Base-by-base conservation (phyloP, 148 eudicot genomes). In the Spergularia bocconei region DNA sequence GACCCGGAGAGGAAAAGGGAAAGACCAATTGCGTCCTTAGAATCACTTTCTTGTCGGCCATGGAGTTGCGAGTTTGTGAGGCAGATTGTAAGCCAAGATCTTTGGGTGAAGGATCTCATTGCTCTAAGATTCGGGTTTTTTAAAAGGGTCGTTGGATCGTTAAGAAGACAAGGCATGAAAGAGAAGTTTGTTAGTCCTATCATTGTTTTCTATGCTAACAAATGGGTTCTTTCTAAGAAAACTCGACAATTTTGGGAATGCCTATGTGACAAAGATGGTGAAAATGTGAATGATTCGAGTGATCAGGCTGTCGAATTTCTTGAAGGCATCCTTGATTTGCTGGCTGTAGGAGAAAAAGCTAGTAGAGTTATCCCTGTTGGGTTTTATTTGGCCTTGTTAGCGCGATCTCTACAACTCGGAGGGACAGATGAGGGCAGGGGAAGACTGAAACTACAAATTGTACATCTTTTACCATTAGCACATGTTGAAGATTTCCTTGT, bases 81-180 rank as follows among this genome's bases (percentile, higher is more conserved):
- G 77, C 84, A 86, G 19, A 77, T 90, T 20, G 71, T 84, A n/a
- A 58, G 72, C 56, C 89, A 83, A 50, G 91, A 95, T 75, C 71
- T 87, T 62, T 95, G 99, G 99, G 88, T 95, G 65, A 89, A 86
- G 67, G 97, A 95, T 73, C 81, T 95, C 0, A 88, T 92, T 65
- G 92, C 88, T 4, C 81, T 95, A 9, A 92, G 91, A 63, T 89
- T 95, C 13, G 79, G 62, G 38, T 88, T 95, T 56, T 92, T 95
- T 77, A 91, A 84, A 73, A 87, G 99, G 84, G 66, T 95, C 0
- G 79, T 92, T 51, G 85, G 86, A 41, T 95, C 99, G 0, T 71
- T 95, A 70, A 87, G 99, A 56, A 79, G 98, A 78, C 98, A 93
- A 81, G 97, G 97, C 6, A 93, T 90, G 91, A 88, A 82, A 79